Percentiles rank a stretch among this genome's conserved stretches.
Evolutionary conservation across 192 early-diverging fungal genomes (phyloP).

Genomic region (Mortierella hygrophila): DNA sequence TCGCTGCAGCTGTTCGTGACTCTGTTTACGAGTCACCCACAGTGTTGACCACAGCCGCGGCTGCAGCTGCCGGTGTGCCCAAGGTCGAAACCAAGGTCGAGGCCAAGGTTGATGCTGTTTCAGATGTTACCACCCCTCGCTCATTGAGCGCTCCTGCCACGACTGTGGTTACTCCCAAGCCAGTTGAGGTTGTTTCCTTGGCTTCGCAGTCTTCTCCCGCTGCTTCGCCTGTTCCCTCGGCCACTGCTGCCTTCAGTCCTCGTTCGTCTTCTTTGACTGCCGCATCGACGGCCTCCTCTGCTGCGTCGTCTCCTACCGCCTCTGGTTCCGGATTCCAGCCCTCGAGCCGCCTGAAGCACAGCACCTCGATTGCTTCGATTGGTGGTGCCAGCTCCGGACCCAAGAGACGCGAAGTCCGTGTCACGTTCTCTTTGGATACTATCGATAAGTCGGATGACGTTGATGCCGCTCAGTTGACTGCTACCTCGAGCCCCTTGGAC

Average conservation of each 20-base stretch:
- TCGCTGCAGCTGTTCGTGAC: not conserved
- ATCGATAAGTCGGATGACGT: constrained; percentile 28
- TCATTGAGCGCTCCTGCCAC: not conserved
- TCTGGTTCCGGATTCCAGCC: constrained; percentile 13
- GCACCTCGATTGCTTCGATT: constrained; percentile 12
- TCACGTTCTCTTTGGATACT: constrained; percentile 48
- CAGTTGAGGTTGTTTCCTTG: not conserved
- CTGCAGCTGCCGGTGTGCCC: not conserved
- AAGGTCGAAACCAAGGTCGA: not conserved
- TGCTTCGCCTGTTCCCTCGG: constrained; percentile 27
- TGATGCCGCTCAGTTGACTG: not conserved
- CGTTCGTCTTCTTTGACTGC: constrained; percentile 11
- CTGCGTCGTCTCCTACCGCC: not conserved
- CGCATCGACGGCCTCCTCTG: not conserved
- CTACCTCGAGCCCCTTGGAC: constrained; percentile 23
- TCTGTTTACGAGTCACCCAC: not conserved
- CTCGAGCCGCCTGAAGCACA: constrained; percentile 17
- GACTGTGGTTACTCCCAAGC: not conserved
- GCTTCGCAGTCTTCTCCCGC: constrained; percentile 19
- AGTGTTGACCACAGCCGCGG: not conserved
- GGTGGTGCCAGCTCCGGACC: not conserved
- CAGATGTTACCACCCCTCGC: not conserved
- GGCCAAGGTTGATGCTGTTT: not conserved
- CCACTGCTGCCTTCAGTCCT: constrained; percentile 17
- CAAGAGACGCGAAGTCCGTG: constrained; percentile 29